Conservation (phyloP, 306 rosid genomes). For the Cucurbita pepo region DNA sequence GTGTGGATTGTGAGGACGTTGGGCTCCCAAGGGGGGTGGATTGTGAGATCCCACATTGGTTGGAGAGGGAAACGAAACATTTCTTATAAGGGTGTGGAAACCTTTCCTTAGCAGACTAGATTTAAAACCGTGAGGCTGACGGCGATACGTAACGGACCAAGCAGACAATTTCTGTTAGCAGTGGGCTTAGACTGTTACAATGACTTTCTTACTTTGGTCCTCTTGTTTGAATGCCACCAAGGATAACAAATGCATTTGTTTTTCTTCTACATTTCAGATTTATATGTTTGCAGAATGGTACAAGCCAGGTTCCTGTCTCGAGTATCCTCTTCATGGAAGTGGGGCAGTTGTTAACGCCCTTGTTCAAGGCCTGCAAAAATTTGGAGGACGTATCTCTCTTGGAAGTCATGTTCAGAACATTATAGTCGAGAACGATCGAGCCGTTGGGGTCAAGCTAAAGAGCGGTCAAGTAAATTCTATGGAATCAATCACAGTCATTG, state of each 20-base stretch:
- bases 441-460: conserved; percentile 67
- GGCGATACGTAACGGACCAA: too few relatives aligned
- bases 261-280: conserved; percentile 26
- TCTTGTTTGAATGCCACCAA: not conserved
- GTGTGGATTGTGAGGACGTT: too few relatives aligned
- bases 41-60: too few relatives aligned
- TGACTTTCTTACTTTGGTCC: not conserved
- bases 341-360: conserved; percentile 78
- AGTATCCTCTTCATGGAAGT: conserved; percentile 71
- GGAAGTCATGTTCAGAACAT: conserved; percentile 63
- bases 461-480: conserved; percentile 52
- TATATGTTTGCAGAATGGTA: conserved; percentile 98
- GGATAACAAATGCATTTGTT: not conserved
- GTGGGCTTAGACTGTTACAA: too few relatives aligned
- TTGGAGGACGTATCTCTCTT: conserved; percentile 68
- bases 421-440: conserved; percentile 62
- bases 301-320: conserved; percentile 85
- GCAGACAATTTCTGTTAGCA: too few relatives aligned
- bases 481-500: not conserved
- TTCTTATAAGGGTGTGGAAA: too few relatives aligned
- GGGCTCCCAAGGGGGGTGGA: too few relatives aligned
- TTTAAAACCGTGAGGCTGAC: too few relatives aligned
- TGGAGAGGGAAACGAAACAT: too few relatives aligned
- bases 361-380: conserved; percentile 60
- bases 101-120: too few relatives aligned